phyloP scores from a whole-genome alignment of 371 early-diverging fungal genomes.

The Funneliformis caledonium region DNA sequence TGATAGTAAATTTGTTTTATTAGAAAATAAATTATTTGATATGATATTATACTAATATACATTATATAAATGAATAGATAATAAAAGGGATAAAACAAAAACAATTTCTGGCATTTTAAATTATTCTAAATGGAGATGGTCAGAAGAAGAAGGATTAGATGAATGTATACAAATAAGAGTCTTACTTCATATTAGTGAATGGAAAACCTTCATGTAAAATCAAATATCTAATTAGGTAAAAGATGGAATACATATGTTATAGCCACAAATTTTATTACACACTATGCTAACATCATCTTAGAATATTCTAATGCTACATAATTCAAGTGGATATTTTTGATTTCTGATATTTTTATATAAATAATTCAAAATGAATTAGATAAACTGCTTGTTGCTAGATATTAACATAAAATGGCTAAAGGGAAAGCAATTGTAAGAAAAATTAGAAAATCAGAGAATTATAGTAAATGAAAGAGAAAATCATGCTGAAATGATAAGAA shows the following conservation, averaged over 20 bases:
- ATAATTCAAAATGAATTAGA: no score
- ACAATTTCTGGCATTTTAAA: not conserved
- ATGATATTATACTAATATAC: no score
- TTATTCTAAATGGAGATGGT: conserved; percentile 15
- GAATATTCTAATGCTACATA: not conserved
- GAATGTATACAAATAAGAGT: conserved; percentile 2
- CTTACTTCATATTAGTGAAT: not conserved
- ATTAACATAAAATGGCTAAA: no score
- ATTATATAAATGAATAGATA: no score
- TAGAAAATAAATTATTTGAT: no score
- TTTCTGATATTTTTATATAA: no score
- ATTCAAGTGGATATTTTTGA: not conserved
- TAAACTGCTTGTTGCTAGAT: no score
- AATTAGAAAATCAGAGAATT: no score
- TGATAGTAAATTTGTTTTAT: no score
- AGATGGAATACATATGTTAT: not conserved
- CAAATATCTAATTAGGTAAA: not conserved
- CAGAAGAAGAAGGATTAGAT: not conserved
- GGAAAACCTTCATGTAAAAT: not conserved
- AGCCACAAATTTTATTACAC: not conserved
- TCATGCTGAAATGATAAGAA: no score
- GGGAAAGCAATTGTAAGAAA: no score
- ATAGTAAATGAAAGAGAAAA: no score
- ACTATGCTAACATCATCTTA: not conserved
- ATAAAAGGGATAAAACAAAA: not conserved